Conservation (phyloP, 2,329 filamentous ascomycete species). For the Microdochium nivale region DNA sequence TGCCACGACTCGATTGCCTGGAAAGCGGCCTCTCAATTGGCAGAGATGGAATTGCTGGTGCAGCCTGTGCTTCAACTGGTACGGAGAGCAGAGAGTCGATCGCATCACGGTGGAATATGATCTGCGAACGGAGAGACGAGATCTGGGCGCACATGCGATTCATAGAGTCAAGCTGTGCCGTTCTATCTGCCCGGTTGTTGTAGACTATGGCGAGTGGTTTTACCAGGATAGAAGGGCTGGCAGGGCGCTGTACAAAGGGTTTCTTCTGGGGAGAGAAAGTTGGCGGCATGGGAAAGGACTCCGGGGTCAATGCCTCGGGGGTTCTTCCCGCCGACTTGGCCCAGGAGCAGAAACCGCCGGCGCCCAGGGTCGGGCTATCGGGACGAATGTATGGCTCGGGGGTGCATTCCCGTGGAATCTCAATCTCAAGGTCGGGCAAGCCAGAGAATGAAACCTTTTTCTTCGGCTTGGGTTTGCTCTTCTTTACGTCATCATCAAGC, state of each 20-base stretch:
- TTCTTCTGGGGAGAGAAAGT: background rate
- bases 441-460: constrained; percentile 37
- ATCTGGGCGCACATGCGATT: constrained; percentile 42
- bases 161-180: constrained; percentile 28
- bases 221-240: background rate
- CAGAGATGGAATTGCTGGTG: background rate
- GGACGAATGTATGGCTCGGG: constrained; percentile 43
- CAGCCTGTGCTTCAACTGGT: constrained; percentile 8
- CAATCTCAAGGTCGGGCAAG: constrained; percentile 16
- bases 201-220: background rate
- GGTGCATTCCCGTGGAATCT: constrained; percentile 18
- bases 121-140: constrained; percentile 36
- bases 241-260: background rate
- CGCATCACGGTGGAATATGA: constrained; percentile 36
- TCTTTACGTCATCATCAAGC: constrained; percentile 19
- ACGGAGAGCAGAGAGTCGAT: constrained; percentile 31
- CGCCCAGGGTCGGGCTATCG: constrained; percentile 51
- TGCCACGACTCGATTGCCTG: background rate
- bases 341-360: constrained; percentile 27
- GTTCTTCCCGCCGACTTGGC: background rate
- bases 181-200: background rate
- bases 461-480: constrained; percentile 13
- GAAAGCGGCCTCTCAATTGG: background rate
- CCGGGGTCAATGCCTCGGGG: background rate
- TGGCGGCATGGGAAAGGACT: background rate